These are phyloP conservation scores for Suillus bovinus DNA, from an alignment of 768 basidiomycete genomes.

Conservation along the genomic window DNA sequence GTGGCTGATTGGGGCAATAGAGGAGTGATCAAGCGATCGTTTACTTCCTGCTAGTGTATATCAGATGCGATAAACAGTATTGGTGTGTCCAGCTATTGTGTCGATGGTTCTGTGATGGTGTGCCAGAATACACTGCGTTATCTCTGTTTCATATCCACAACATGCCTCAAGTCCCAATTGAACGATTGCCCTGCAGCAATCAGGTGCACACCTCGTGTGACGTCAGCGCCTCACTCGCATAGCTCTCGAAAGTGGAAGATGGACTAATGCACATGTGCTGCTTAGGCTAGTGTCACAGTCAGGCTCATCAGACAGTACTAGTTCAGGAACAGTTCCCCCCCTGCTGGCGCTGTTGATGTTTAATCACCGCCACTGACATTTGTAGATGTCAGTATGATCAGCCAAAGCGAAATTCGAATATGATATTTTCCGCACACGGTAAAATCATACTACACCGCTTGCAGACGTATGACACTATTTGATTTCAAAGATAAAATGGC, in stretches of 20 bases:
- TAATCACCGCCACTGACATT: not conserved
- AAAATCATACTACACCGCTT: too few species aligned
- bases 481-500: too few species aligned
- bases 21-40: not conserved
- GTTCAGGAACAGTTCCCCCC: not conserved
- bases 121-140: not conserved
- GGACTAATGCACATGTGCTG: too few species aligned
- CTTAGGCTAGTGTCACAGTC: not conserved
- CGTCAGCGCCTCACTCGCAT: not conserved
- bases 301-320: not conserved
- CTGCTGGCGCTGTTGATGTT: not conserved
- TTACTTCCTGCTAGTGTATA: not conserved
- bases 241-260: too few species aligned
- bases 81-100: not conserved
- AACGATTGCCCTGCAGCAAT: not conserved
- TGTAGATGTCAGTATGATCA: too few species aligned
- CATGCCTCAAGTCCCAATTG: not conserved
- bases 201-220: not conserved
- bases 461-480: too few species aligned
- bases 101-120: not conserved
- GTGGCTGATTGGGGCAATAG: not conserved
- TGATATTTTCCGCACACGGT: too few species aligned
- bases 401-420: not conserved
- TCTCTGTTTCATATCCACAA: not conserved
- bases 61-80: not conserved